Evolutionary conservation across 768 basidiomycete species (phyloP).

Genomic region (Mrakia blollopis): DNA sequence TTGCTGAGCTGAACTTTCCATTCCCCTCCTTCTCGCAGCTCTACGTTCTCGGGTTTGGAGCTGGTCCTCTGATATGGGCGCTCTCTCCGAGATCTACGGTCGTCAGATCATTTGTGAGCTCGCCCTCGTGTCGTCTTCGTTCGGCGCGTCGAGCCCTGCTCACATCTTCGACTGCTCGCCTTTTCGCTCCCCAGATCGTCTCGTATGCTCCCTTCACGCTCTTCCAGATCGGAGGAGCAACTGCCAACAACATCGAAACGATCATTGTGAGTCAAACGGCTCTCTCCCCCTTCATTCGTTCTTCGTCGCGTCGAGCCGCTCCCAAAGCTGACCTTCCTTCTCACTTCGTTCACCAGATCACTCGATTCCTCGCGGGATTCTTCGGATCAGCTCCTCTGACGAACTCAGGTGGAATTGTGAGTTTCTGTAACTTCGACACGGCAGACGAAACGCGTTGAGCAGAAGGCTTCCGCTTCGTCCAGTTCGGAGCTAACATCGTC

Average conservation of each 20-base stretch:
- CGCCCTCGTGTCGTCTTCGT: no score
- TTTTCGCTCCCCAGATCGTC: constrained; percentile 12
- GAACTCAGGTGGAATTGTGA: constrained; percentile 12
- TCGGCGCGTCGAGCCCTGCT: neutral
- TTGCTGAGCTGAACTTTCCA: no score
- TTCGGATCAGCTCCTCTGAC: constrained; percentile 26
- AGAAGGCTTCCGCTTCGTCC: no score
- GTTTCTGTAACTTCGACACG: no score
- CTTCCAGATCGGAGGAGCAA: constrained; percentile 30
- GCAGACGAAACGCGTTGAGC: no score
- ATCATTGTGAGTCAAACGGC: neutral
- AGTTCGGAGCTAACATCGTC: no score
- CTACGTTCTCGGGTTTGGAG: constrained; percentile 5
- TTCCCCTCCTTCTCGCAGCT: no score
- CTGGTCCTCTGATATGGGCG: constrained; percentile 22
- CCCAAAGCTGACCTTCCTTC: no score
- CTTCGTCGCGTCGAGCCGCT: no score
- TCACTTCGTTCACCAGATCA: neutral
- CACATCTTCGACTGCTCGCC: constrained; percentile 16
- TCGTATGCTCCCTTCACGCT: constrained; percentile 30
- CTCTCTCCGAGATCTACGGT: neutral
- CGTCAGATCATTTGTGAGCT: neutral
- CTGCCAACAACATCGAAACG: constrained; percentile 32
- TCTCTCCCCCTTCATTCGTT: no score
- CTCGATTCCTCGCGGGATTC: constrained; percentile 24